Evolutionary conservation across 192 early-diverging fungal species (phyloP).

Genomic region (Umbelopsis sp.): DNA sequence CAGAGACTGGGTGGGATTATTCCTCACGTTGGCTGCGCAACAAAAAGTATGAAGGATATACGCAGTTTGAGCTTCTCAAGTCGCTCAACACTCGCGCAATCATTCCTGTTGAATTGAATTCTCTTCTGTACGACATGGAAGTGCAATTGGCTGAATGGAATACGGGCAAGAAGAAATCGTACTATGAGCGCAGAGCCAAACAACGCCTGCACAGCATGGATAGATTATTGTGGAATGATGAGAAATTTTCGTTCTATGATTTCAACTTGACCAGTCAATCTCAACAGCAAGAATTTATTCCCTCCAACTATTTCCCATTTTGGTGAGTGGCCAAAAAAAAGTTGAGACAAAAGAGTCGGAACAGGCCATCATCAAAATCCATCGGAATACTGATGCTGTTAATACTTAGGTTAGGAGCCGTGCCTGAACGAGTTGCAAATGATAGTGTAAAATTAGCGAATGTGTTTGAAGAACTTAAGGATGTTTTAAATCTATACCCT

Average conservation of each 20-base stretch:
- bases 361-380: background rate
- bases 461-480: conserved; percentile 44
- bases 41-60: conserved; percentile 12
- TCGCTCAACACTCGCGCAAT: conserved; percentile 56
- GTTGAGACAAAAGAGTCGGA: background rate
- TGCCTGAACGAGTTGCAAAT: conserved; percentile 23
- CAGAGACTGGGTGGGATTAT: conserved; percentile 78
- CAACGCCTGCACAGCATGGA: conserved; percentile 50
- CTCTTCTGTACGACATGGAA: conserved; percentile 65
- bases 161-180: background rate
- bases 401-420: conserved; percentile 22
- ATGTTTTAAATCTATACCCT: conserved; percentile 42
- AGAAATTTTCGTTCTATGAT: conserved; percentile 52
- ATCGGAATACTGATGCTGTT: background rate
- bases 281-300: conserved; percentile 40
- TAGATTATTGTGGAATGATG: conserved; percentile 52
- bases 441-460: conserved; percentile 19
- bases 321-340: conserved; percentile 44
- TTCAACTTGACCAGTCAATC: conserved; percentile 47
- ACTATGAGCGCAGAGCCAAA: conserved; percentile 38
- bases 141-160: conserved; percentile 38
- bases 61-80: conserved; percentile 42
- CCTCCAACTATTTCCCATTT: conserved; percentile 62
- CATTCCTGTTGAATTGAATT: conserved; percentile 73
- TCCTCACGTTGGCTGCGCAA: conserved; percentile 60